phyloP scores from a whole-genome alignment of 106 monocot species.

The Allium cepa region DNA sequence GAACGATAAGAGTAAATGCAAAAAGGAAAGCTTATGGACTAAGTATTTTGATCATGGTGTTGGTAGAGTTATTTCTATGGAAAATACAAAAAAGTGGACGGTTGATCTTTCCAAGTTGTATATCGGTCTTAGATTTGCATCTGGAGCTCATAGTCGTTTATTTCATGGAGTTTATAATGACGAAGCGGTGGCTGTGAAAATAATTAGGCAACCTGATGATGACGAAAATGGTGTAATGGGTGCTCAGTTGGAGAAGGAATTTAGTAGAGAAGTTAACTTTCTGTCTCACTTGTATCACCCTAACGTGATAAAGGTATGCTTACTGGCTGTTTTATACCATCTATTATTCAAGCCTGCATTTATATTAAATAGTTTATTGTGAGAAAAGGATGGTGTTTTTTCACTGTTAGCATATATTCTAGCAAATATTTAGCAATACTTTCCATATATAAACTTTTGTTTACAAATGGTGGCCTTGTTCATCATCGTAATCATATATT shows the following conservation, averaged over 20 bases:
- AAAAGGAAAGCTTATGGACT: slow-evolving; percentile 39
- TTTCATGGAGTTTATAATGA: slow-evolving; percentile 70
- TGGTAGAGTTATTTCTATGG: slow-evolving; percentile 50
- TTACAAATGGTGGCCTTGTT: too few species aligned
- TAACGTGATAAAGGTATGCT: slow-evolving; percentile 62
- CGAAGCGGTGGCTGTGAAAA: slow-evolving; percentile 60
- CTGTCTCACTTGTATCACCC: slow-evolving; percentile 56
- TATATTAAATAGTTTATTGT: not conserved
- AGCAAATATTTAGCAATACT: not conserved
- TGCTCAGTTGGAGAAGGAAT: slow-evolving; percentile 58
- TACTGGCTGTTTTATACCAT: not conserved
- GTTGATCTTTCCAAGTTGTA: slow-evolving; percentile 67
- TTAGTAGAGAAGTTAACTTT: slow-evolving; percentile 45
- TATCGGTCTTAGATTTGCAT: slow-evolving; percentile 56
- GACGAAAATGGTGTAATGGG: slow-evolving; percentile 66
- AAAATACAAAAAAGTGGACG: slow-evolving; percentile 33
- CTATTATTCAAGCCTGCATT: not conserved
- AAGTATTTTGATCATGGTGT: slow-evolving; percentile 52
- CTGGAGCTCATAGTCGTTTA: slow-evolving; percentile 62
- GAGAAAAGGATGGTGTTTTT: not conserved
- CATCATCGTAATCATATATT: too few species aligned
- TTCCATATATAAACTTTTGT: not conserved
- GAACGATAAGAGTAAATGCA: slow-evolving; percentile 25
- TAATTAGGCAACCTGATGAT: slow-evolving; percentile 64
- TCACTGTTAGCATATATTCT: not conserved